A percentile compares a stretch with the other conserved stretches of the same genome.
phyloP scores from a whole-genome alignment of 2,329 filamentous ascomycete species.

The Diaporthe sp. region DNA sequence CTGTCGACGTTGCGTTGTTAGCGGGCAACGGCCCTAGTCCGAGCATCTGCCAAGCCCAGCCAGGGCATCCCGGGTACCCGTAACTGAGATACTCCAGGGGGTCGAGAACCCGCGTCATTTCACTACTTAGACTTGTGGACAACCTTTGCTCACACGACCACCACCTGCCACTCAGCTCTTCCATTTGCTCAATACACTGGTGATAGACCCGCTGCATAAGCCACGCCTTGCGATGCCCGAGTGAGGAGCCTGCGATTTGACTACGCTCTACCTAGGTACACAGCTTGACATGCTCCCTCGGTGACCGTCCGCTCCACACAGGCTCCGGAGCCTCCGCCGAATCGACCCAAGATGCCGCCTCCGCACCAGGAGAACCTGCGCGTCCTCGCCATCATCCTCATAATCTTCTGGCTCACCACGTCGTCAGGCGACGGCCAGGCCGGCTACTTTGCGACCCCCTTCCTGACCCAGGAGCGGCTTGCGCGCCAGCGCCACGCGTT shows the following conservation, averaged over 20 bases:
- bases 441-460: slow-evolving; percentile 58
- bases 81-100: neutral
- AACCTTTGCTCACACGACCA: slow-evolving; percentile 4
- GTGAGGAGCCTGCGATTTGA: neutral
- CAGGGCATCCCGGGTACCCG: neutral
- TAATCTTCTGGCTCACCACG: slow-evolving; percentile 60
- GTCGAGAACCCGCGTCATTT: neutral
- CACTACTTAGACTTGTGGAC: neutral
- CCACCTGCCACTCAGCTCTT: neutral
- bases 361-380: slow-evolving; percentile 59
- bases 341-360: slow-evolving; percentile 57
- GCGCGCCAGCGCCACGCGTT: slow-evolving; percentile 66
- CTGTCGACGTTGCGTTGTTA: slow-evolving; percentile 11
- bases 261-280: no score
- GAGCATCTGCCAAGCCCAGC: slow-evolving; percentile 1
- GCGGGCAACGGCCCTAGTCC: neutral
- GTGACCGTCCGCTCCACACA: slow-evolving; percentile 28
- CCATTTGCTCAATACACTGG: neutral
- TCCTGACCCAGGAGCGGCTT: slow-evolving; percentile 61
- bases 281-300: slow-evolving; percentile 35
- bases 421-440: slow-evolving; percentile 56
- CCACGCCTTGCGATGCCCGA: neutral
- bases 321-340: slow-evolving; percentile 43
- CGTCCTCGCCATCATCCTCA: slow-evolving; percentile 58
- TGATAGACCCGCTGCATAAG: neutral